These are phyloP conservation scores for Citrus cavaleriei DNA, from an alignment of 345 rosid genomes.

Conservation along the genomic window DNA sequence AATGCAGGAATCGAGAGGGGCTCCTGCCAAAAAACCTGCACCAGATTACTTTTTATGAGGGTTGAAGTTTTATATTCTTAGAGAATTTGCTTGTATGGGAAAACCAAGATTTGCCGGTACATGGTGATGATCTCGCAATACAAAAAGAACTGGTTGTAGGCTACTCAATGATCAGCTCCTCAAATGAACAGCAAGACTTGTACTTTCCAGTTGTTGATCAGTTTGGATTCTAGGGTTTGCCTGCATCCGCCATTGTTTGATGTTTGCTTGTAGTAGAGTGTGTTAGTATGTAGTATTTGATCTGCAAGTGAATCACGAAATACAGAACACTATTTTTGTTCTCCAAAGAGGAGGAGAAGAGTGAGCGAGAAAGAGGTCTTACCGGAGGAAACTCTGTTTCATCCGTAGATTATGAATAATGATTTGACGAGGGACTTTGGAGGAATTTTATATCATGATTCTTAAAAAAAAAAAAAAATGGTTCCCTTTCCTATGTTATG, in stretches of 20 bases:
- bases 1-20: conserved; percentile 84
- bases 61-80: conserved; percentile 1
- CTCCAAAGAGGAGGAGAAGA: not conserved
- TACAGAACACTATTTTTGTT: not conserved
- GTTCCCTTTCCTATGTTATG: not conserved
- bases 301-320: not conserved
- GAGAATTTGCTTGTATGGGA: not conserved
- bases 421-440: not conserved
- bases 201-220: not conserved
- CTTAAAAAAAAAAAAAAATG: not conserved
- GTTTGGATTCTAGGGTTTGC: conserved; percentile 11
- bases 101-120: not conserved
- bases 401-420: not conserved
- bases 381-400: not conserved
- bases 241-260: conserved; percentile 6
- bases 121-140: not conserved
- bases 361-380: not conserved
- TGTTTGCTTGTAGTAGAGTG: conserved; percentile 2
- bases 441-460: not conserved
- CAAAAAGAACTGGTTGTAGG: not conserved
- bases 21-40: conserved; percentile 84
- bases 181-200: not conserved
- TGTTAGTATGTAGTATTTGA: conserved; percentile 1
- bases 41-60: conserved; percentile 92
- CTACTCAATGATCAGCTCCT: conserved; percentile 12